A percentile compares a stretch with the other conserved stretches of the same genome.
Conservation (phyloP, 768 basidiomycete species). For the Psilocybe cubensis region DNA sequence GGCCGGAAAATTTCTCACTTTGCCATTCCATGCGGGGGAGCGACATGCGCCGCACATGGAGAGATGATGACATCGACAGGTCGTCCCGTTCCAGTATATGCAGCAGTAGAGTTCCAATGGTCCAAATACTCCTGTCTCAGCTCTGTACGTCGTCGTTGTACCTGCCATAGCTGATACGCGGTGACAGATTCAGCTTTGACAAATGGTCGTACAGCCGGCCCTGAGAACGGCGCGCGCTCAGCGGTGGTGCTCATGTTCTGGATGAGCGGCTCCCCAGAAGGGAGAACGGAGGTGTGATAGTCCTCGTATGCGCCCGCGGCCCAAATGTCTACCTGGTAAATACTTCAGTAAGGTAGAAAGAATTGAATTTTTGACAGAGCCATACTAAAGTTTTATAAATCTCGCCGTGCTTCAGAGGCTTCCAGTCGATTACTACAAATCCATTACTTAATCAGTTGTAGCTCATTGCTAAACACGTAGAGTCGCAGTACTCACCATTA, state of each 20-base stretch:
- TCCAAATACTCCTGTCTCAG: constrained; percentile 62
- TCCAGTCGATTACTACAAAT: constrained; percentile 81
- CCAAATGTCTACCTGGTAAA: constrained; percentile 42
- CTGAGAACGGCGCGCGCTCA: constrained; percentile 14
- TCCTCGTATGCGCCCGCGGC: constrained; percentile 53
- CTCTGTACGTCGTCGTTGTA: constrained; percentile 53
- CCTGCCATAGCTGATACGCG: constrained; percentile 70
- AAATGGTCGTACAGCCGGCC: constrained; percentile 24
- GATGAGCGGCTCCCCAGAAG: constrained; percentile 59
- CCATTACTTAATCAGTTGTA: too few relatives aligned
- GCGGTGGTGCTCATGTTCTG: constrained; percentile 44
- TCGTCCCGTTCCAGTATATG: constrained; percentile 64
- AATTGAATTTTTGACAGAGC: not conserved
- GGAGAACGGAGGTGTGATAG: constrained; percentile 35
- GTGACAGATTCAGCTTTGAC: constrained; percentile 30
- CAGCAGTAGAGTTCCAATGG: constrained; percentile 59
- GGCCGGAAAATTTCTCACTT: constrained; percentile 3
- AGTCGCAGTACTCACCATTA: constrained; percentile 44
- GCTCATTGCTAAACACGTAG: too few relatives aligned
- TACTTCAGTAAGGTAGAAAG: not conserved
- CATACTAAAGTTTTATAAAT: constrained; percentile 47
- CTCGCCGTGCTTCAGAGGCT: constrained; percentile 54
- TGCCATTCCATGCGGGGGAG: constrained; percentile 65
- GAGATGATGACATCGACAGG: constrained; percentile 78
- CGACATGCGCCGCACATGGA: constrained; percentile 61